Evolutionary conservation across 2,329 filamentous ascomycete species (phyloP), one percentile per base, ranked within the genome.

Genomic region (Fusarium nygamai): DNA sequence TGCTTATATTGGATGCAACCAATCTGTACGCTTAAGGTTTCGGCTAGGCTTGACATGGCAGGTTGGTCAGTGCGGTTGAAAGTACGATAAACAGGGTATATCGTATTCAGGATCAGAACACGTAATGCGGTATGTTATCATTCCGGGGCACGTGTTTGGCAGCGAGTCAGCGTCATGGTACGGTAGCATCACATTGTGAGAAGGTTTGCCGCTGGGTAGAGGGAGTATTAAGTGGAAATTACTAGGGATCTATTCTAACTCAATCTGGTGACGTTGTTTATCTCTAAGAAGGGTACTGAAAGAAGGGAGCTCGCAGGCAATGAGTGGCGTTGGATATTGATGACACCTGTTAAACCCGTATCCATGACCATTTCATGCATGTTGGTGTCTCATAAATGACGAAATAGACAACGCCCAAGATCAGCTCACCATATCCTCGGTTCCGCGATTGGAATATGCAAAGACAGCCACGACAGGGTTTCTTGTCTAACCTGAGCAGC

Each of bases 291-390:
- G 6, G 13, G 16, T 1, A 38, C 20, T 27, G 6, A 31, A 56
- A 10, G 3, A n/a, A 13, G 7, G 5, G 13, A 22, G 2, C 1
- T 36, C 8, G 4, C 9, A 16, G 0, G 9, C 0, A 17, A 5
- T 12, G 24, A 29, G 33, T 29, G 51, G 33, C 20, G 20, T 14
- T 41, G 13, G 3, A 43, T 31, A 19, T 31, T 56, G 8, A 4
- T 19, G 27, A 41, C 36, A 33, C 36, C 12, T 43, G 53, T 57
- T 57, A 8, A 41, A 43, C 22, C 36, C 12, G 27, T 16, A 43
- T 31, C 27, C 16, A 41, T 57, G 36, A 24, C 22, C 8, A n/a
- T 19, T 43, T 31, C 36, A 19, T 41, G 27, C 27, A 41, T 31
- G 16, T 5, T 0, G 6, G 11, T 33, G 29, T 41, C 27, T 56